Conservation (phyloP, 176 grass and related monocot species). For the Aegilops speltoides region DNA sequence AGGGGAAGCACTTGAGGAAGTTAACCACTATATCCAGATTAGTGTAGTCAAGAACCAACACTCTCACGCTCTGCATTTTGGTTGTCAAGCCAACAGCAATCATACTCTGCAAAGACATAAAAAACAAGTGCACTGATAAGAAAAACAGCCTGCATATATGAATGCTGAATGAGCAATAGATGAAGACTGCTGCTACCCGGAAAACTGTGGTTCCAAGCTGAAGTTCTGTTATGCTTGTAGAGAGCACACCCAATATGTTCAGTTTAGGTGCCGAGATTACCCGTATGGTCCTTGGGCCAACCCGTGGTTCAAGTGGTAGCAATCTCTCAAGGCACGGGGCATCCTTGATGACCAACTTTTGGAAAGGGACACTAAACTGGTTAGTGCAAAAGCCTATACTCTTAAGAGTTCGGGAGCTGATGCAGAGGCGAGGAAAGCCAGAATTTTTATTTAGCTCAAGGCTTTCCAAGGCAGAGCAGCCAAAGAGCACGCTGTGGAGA, state of each 20-base stretch:
- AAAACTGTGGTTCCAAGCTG: not conserved
- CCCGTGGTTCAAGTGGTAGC: not conserved
- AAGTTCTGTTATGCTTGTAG: not conserved
- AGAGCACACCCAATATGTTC: not conserved
- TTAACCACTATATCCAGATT: too few species aligned
- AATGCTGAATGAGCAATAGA: not conserved
- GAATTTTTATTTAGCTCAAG: not conserved
- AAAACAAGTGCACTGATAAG: not conserved
- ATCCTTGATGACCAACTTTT: not conserved
- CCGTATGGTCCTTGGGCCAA: not conserved
- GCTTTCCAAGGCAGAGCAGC: not conserved
- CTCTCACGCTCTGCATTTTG: not conserved
- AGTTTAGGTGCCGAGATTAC: not conserved
- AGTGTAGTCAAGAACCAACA: not conserved
- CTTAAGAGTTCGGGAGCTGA: not conserved
- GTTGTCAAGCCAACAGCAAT: not conserved
- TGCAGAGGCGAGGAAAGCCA: not conserved
- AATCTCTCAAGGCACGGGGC: not conserved
- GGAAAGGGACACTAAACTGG: not conserved
- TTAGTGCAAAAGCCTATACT: not conserved
- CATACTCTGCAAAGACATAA: not conserved
- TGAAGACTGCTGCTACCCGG: not conserved
- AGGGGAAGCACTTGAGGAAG: too few species aligned
- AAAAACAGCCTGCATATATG: not conserved
- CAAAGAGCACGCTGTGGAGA: not conserved